Evolutionary conservation across 768 basidiomycete species (phyloP).

Genomic region (Psilocybe subaeruginosa): DNA sequence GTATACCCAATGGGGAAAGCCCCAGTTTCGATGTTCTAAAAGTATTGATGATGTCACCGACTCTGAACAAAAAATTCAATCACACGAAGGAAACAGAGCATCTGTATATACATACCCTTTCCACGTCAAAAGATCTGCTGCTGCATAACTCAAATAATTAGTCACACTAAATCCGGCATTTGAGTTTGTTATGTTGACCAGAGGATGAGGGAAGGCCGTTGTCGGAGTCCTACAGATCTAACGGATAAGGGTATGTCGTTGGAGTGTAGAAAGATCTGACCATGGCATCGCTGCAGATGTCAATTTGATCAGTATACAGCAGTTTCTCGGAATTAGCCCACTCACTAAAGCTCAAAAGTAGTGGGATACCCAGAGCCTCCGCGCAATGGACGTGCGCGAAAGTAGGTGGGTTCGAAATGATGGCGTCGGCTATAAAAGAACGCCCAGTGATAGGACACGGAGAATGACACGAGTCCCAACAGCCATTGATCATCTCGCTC

Average conservation of each 20-base stretch:
- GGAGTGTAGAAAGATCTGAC: constrained; percentile 26
- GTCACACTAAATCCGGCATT: constrained; percentile 57
- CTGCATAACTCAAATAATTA: constrained; percentile 59
- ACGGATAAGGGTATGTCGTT: background rate
- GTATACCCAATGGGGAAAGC: constrained; percentile 47
- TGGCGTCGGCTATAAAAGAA: constrained; percentile 62
- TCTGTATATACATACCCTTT: constrained; percentile 44
- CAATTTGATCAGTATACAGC: constrained; percentile 7
- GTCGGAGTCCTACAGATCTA: constrained; percentile 47
- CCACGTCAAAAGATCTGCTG: constrained; percentile 65
- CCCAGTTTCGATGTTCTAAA: constrained; percentile 54
- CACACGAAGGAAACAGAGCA: background rate
- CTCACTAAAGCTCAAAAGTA: constrained; percentile 61
- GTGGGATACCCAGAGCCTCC: constrained; percentile 61
- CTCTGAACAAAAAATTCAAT: constrained; percentile 31
- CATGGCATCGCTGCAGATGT: constrained; percentile 63
- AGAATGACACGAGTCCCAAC: constrained; percentile 54
- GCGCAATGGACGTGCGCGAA: constrained; percentile 71
- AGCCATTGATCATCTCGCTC: constrained; percentile 62
- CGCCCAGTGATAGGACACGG: constrained; percentile 46
- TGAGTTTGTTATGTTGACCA: constrained; percentile 58
- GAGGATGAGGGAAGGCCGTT: constrained; percentile 59
- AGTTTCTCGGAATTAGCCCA: constrained; percentile 10
- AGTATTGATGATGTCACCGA: constrained; percentile 62
- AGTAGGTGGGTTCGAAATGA: constrained; percentile 69